Evolutionary conservation across 2,329 filamentous ascomycete genomes (phyloP).

Genomic region (Fusarium subglutinans): DNA sequence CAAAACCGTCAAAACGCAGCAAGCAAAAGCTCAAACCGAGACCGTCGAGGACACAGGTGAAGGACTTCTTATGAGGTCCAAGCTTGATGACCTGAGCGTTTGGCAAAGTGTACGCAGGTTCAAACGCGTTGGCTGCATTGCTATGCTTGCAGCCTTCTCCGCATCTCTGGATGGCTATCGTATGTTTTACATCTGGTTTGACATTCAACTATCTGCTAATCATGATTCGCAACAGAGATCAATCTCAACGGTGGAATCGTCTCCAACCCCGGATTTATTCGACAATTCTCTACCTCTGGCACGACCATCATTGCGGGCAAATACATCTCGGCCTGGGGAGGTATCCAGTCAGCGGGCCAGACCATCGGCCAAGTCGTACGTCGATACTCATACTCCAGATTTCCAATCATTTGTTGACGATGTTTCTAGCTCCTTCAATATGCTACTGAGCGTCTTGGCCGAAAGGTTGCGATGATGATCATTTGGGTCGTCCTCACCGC

Average conservation of each 20-base stretch:
- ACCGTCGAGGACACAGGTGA: neutral
- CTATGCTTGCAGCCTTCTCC: neutral
- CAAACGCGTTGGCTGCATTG: neutral
- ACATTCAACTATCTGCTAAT: neutral
- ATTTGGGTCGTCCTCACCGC: neutral
- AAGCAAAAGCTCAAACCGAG: neutral
- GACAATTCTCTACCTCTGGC: neutral
- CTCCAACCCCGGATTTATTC: neutral
- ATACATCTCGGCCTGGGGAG: neutral
- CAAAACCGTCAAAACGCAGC: neutral
- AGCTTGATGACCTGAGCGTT: neutral
- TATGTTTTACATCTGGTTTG: neutral
- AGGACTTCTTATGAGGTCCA: neutral
- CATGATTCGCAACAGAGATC: neutral
- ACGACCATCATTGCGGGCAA: neutral
- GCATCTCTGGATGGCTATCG: neutral
- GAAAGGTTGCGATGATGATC: neutral
- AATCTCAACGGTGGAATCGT: neutral
- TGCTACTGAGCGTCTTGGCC: neutral
- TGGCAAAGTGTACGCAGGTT: neutral
- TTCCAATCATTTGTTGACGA: fast-evolving
- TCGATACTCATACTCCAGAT: neutral
- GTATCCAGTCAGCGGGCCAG: neutral
- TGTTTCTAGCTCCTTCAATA: neutral
- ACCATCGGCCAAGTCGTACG: neutral